These are phyloP conservation scores for Spongispora temasekensis DNA, from an alignment of 1,284 basidiomycete genomes.

Conservation along the genomic window DNA sequence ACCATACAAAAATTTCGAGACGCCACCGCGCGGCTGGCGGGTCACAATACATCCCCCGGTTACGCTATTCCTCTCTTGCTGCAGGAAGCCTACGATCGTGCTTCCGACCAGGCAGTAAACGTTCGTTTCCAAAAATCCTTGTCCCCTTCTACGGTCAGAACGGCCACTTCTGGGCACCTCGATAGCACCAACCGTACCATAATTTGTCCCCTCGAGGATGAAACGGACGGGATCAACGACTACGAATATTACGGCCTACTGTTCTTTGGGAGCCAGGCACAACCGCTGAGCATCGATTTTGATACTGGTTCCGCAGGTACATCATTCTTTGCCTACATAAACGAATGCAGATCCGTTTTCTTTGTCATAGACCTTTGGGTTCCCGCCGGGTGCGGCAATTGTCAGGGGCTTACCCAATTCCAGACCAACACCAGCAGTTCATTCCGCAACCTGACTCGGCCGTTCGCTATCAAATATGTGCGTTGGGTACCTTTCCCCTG, in stretches of 20 bases:
- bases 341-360: neutral
- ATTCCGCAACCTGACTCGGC: conserved; percentile 33
- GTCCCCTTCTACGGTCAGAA: neutral
- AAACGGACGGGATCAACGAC: conserved; percentile 36
- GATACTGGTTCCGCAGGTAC: conserved; percentile 58
- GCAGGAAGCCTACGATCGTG: conserved; percentile 15
- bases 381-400: conserved; percentile 43
- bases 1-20: conserved; percentile 21
- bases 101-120: conserved; percentile 14
- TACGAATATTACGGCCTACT: conserved; percentile 54
- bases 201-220: conserved; percentile 19
- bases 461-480: conserved; percentile 60
- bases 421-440: conserved; percentile 42
- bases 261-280: conserved; percentile 48
- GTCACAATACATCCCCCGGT: conserved; percentile 5
- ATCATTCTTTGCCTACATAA: neutral
- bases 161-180: neutral
- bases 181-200: neutral
- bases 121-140: conserved; percentile 1
- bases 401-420: conserved; percentile 40
- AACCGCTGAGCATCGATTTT: conserved; percentile 49
- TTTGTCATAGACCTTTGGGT: conserved; percentile 49
- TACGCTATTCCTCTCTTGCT: conserved; percentile 20
- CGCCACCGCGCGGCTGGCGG: conserved; percentile 17
- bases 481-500: conserved; percentile 28